Evolutionary conservation across 805 yeast genomes (phyloP).

Genomic region (Candida saitoana): DNA sequence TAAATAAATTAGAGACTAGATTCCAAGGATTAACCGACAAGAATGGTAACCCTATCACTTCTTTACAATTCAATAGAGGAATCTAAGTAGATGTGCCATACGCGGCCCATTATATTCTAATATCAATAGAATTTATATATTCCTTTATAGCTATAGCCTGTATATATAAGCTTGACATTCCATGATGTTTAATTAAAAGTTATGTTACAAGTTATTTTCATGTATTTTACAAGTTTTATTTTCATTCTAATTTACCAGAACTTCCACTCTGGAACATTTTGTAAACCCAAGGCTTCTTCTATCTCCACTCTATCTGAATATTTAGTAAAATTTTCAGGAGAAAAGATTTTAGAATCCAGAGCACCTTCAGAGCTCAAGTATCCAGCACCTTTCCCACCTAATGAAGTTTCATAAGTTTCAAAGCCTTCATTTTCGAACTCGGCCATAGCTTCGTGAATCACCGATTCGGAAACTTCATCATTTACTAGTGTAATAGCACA

Average conservation of each 20-base stretch:
- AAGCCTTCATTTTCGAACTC: slow-evolving; percentile 49
- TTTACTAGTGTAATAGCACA: slow-evolving; percentile 86
- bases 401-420: slow-evolving; percentile 70
- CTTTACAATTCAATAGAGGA: slow-evolving; percentile 89
- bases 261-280: slow-evolving; percentile 46
- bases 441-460: slow-evolving; percentile 31
- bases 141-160: slow-evolving; percentile 2
- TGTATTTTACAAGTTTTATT: too few species aligned
- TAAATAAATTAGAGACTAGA: slow-evolving; percentile 57
- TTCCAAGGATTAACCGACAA: slow-evolving; percentile 59
- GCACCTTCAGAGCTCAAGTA: slow-evolving; percentile 21
- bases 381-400: slow-evolving; percentile 92
- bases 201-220: neutral
- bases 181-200: neutral
- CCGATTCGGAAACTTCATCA: slow-evolving; percentile 34
- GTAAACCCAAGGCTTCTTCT: slow-evolving; percentile 45
- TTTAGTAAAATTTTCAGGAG: slow-evolving; percentile 31
- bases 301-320: slow-evolving; percentile 44
- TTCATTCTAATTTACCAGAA: slow-evolving; percentile 46
- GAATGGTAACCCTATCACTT: slow-evolving; percentile 52
- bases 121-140: slow-evolving; percentile 4
- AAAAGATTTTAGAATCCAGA: slow-evolving; percentile 16
- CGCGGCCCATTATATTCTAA: neutral
- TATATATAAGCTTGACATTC: neutral
- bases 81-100: too few species aligned